Evolutionary conservation across 2,329 filamentous ascomycete genomes (phyloP).

Genomic region (Huntiella moniliformis): DNA sequence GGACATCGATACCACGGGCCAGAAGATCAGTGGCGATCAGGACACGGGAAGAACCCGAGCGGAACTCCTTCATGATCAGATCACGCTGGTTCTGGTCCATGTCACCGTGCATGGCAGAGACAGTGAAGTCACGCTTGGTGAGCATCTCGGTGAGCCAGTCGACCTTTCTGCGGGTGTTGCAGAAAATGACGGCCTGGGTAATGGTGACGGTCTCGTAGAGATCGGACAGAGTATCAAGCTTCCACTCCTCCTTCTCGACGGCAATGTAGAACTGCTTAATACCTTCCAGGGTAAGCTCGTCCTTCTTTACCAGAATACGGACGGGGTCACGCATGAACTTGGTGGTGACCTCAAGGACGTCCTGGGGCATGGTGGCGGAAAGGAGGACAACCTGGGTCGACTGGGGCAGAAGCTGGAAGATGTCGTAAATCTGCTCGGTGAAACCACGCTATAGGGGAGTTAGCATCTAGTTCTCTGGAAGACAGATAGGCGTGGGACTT

Average conservation of each 20-base stretch:
- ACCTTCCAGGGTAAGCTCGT: conserved; percentile 97
- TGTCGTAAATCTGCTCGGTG: conserved; percentile 99
- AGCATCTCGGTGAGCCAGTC: conserved; percentile 99
- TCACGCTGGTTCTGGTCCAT: conserved; percentile 98
- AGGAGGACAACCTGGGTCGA: conserved; percentile 96
- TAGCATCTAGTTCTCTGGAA: conserved; percentile 13
- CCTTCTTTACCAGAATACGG: conserved; percentile 98
- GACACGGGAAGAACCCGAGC: conserved; percentile 93
- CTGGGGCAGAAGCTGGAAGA: conserved; percentile 96
- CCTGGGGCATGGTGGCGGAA: conserved; percentile 96
- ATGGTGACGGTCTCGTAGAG: conserved; percentile 99
- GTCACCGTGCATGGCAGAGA: conserved; percentile 99
- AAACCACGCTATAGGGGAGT: conserved; percentile 59
- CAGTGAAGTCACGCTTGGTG: conserved; percentile 93
- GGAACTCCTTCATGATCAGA: conserved; percentile 99
- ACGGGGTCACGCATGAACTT: conserved; percentile 99
- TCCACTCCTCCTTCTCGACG: conserved; percentile 99
- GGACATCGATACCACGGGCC: conserved; percentile 98
- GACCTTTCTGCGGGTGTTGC: conserved; percentile 99
- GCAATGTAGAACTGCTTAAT: conserved; percentile 99
- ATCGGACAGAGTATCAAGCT: conserved; percentile 96
- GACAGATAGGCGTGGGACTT: conserved; percentile 21
- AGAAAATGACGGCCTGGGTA: conserved; percentile 99
- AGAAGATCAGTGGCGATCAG: conserved; percentile 94
- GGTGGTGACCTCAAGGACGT: conserved; percentile 97